Percentiles rank a stretch among this genome's conserved stretches.
phyloP scores from a whole-genome alignment of 2,329 filamentous ascomycete genomes.

The Cucurbitaria berberidis region DNA sequence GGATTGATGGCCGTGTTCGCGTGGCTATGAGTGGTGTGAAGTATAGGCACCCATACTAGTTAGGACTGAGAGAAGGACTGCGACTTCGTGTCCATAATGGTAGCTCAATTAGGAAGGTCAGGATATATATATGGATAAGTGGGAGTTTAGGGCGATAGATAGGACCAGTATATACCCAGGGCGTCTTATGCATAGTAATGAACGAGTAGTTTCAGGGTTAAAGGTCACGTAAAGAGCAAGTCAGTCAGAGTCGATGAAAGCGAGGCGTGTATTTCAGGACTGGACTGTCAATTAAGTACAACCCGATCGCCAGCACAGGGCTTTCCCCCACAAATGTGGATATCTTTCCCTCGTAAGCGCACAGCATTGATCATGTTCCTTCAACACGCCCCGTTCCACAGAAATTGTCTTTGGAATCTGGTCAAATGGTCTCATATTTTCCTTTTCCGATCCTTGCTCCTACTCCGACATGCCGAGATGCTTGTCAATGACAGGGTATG shows the following conservation, averaged over 20 bases:
- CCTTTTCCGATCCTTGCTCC: conserved; percentile 37
- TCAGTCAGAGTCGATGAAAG: neutral
- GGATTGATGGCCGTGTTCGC: conserved; percentile 30
- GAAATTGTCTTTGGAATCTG: conserved; percentile 16
- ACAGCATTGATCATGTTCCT: conserved; percentile 52
- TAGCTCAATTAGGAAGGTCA: neutral
- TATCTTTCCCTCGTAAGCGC: conserved; percentile 99
- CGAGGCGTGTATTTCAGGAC: conserved; percentile 38
- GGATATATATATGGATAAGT: neutral
- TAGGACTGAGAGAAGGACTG: neutral
- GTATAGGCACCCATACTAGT: neutral
- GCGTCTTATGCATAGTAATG: neutral
- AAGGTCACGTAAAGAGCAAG: neutral
- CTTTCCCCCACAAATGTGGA: conserved; percentile 86
- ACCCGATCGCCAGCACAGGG: conserved; percentile 88
- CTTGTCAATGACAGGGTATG: conserved; percentile 46
- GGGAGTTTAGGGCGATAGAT: neutral
- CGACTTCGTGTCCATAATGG: no score
- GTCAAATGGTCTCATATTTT: conserved; percentile 32
- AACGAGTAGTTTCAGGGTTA: neutral
- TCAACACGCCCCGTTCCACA: conserved; percentile 17
- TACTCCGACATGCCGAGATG: conserved; percentile 35
- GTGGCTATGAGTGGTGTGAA: conserved; percentile 21
- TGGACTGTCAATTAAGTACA: conserved; percentile 84
- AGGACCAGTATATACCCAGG: neutral